Evolutionary conservation across 306 rosid species (phyloP).

Genomic region (Quercus robur): DNA sequence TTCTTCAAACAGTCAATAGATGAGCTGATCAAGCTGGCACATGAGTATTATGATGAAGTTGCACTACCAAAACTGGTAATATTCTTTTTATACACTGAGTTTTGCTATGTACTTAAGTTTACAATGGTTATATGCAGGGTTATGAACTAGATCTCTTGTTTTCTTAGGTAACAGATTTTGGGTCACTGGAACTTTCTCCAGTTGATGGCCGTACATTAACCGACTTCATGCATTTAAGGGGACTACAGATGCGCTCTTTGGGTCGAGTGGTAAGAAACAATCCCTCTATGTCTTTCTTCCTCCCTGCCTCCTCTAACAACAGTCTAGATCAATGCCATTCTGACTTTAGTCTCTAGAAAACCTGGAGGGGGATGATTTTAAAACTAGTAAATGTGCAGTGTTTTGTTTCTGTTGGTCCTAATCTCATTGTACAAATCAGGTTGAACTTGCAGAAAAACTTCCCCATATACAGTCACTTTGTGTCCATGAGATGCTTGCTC

Average conservation of each 20-base stretch:
- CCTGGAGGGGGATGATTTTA: background rate
- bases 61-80: constrained; percentile 97
- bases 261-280: constrained; percentile 79
- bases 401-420: constrained; percentile 23
- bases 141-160: constrained; percentile 24
- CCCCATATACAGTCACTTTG: constrained; percentile 97
- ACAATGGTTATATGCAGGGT: constrained; percentile 9
- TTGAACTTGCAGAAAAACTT: constrained; percentile 82
- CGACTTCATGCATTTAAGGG: constrained; percentile 98
- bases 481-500: constrained; percentile 93
- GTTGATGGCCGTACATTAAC: constrained; percentile 97
- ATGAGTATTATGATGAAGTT: constrained; percentile 75
- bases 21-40: constrained; percentile 70
- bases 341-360: background rate
- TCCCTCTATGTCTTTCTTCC: constrained; percentile 7
- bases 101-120: constrained; percentile 6
- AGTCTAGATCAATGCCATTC: background rate
- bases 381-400: background rate
- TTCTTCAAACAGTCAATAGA: constrained; percentile 64
- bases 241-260: constrained; percentile 75
- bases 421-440: constrained; percentile 47
- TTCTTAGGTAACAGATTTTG: constrained; percentile 82
- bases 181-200: constrained; percentile 97
- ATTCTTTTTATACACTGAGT: background rate
- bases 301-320: background rate